Percentiles rank a stretch among this genome's conserved stretches.
phyloP scores from a whole-genome alignment of 768 basidiomycete species.

The Suillus decipiens region DNA sequence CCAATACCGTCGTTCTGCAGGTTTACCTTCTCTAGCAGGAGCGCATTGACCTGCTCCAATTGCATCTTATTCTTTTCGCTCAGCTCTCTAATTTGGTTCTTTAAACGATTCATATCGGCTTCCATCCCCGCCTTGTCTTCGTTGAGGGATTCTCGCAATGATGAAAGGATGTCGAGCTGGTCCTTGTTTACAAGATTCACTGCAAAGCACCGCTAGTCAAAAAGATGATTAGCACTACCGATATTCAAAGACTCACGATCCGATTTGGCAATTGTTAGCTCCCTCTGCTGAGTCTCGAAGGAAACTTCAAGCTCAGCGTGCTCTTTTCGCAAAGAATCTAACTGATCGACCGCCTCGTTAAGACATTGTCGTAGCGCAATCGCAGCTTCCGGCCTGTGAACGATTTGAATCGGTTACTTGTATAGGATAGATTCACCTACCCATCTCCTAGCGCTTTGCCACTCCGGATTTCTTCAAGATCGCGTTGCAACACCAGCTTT shows the following conservation, averaged over 20 bases:
- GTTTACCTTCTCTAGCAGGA: constrained; percentile 90
- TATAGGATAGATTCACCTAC: constrained; percentile 42
- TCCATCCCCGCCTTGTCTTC: constrained; percentile 83
- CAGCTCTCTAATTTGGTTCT: constrained; percentile 68
- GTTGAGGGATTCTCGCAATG: constrained; percentile 84
- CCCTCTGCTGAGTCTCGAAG: constrained; percentile 59
- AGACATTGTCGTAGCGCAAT: constrained; percentile 86
- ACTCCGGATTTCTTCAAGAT: constrained; percentile 86
- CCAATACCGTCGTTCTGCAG: constrained; percentile 90
- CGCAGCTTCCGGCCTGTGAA: constrained; percentile 73
- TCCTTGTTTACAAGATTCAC: constrained; percentile 93
- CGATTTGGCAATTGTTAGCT: constrained; percentile 82
- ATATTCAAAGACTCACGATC: constrained; percentile 57
- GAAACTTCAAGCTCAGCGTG: constrained; percentile 73
- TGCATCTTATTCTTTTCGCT: constrained; percentile 88
- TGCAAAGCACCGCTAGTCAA: constrained; percentile 31
- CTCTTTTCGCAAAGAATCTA: constrained; percentile 68
- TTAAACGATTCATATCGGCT: constrained; percentile 62
- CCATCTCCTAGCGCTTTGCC: constrained; percentile 85
- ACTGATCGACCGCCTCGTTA: constrained; percentile 83
- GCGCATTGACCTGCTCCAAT: constrained; percentile 79
- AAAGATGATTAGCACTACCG: background rate
- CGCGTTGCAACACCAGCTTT: constrained; percentile 74
- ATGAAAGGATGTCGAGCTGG: constrained; percentile 86
- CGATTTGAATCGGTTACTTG: constrained; percentile 6